Evolutionary conservation across 345 rosid species (phyloP).

Genomic region (Populus euphratica): DNA sequence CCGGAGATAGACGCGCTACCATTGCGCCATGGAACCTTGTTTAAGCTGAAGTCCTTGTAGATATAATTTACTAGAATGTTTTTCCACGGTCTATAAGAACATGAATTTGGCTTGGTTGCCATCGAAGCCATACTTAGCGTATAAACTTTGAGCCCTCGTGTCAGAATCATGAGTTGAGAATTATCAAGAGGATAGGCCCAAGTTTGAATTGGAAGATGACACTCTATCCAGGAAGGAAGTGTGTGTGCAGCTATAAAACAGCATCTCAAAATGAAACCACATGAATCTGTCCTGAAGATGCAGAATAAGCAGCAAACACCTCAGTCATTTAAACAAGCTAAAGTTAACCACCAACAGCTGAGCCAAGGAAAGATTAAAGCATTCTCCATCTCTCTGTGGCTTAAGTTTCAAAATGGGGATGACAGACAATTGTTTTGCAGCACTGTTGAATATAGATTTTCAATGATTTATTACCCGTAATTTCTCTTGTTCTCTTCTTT

Average conservation of each 20-base stretch:
- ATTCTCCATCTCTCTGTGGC: neutral
- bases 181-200: neutral
- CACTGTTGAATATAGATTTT: neutral
- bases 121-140: neutral
- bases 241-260: neutral
- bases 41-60: no score
- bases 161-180: neutral
- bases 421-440: neutral
- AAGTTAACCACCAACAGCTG: neutral
- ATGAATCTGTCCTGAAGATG: neutral
- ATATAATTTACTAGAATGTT: fast-evolving
- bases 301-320: neutral
- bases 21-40: constrained; percentile 89
- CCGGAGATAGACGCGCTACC: constrained; percentile 99
- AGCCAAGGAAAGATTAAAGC: neutral
- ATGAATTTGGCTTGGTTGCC: neutral
- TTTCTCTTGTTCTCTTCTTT: neutral
- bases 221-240: neutral
- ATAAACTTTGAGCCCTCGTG: neutral
- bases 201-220: neutral
- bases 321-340: neutral
- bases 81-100: fast-evolving
- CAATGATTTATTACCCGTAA: neutral
- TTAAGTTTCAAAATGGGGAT: neutral
- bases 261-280: neutral